phyloP scores from a whole-genome alignment of 148 eudicot genomes.

The Heliosperma pusillum region DNA sequence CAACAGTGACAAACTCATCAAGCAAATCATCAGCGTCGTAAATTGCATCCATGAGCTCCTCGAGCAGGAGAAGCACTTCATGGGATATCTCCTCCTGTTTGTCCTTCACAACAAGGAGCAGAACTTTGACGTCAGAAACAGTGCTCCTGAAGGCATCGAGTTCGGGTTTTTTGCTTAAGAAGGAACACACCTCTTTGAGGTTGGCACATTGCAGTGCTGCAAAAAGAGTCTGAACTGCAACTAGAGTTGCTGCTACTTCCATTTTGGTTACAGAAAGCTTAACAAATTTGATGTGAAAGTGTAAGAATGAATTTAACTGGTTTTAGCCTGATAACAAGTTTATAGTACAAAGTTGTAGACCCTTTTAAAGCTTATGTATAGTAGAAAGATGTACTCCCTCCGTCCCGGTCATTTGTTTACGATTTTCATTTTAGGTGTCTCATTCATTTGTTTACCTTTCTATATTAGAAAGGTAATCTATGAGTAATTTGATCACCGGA shows the following conservation, averaged over 20 bases:
- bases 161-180: constrained; percentile 22
- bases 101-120: constrained; percentile 25
- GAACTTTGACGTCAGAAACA: constrained; percentile 20
- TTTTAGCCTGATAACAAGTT: not conserved
- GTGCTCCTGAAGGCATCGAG: constrained; percentile 23
- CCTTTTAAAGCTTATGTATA: too few relatives aligned
- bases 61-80: constrained; percentile 18
- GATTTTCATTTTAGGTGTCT: too few relatives aligned
- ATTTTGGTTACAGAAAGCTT: constrained; percentile 1
- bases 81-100: constrained; percentile 13
- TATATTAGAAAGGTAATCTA: too few relatives aligned
- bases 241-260: constrained; percentile 3
- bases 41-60: constrained; percentile 18
- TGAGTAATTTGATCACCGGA: too few relatives aligned
- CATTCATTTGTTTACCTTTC: too few relatives aligned
- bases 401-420: too few relatives aligned
- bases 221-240: constrained; percentile 16
- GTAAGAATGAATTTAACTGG: not conserved
- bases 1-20: constrained; percentile 26
- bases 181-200: constrained; percentile 23
- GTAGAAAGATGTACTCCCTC: not conserved
- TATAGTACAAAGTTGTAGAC: not conserved
- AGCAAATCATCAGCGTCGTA: constrained; percentile 27
- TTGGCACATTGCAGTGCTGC: constrained; percentile 10
- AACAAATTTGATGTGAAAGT: not conserved